Evolutionary conservation across 495 filamentous ascomycete species (phyloP).

Genomic region (Lasiosphaeria ovina): DNA sequence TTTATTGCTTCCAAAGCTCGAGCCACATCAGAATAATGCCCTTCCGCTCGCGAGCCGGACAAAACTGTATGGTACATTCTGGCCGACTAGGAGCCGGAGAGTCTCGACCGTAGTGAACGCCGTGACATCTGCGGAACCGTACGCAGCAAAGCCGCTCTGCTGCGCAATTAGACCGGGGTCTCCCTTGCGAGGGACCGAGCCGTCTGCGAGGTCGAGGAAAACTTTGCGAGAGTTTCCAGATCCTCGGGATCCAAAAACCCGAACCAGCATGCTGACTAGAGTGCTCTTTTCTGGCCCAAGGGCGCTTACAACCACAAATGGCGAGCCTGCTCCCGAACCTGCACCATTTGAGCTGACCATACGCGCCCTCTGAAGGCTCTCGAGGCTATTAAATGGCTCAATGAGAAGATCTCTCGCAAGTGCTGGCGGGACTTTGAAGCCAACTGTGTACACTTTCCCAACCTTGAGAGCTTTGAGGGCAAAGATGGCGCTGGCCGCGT

Average conservation of each 20-base stretch:
- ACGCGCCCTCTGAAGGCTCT: slow-evolving; percentile 67
- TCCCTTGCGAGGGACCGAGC: slow-evolving; percentile 54
- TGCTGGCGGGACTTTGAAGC: slow-evolving; percentile 67
- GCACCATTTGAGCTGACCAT: slow-evolving; percentile 34
- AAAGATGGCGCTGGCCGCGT: slow-evolving; percentile 73
- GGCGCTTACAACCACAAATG: slow-evolving; percentile 77
- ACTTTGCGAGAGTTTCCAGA: slow-evolving; percentile 65
- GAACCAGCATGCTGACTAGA: slow-evolving; percentile 74
- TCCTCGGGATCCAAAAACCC: slow-evolving; percentile 57
- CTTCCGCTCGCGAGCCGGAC: slow-evolving; percentile 73
- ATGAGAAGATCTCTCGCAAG: slow-evolving; percentile 55
- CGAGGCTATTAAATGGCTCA: slow-evolving; percentile 76
- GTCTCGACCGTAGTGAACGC: slow-evolving; percentile 83
- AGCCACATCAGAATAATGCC: slow-evolving; percentile 54
- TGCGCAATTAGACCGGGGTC: slow-evolving; percentile 69
- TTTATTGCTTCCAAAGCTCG: too few species aligned
- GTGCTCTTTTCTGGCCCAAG: slow-evolving; percentile 73
- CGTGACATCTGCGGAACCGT: slow-evolving; percentile 73
- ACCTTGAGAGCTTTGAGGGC: slow-evolving; percentile 72
- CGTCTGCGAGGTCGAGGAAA: slow-evolving; percentile 75
- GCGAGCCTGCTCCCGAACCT: slow-evolving; percentile 48
- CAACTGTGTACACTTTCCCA: slow-evolving; percentile 78
- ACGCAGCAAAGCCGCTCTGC: slow-evolving; percentile 71
- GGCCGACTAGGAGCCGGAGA: slow-evolving; percentile 70
- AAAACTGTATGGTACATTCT: slow-evolving; percentile 86